phyloP scores from a whole-genome alignment of 306 rosid genomes.

The Adenanthera pavonina region DNA sequence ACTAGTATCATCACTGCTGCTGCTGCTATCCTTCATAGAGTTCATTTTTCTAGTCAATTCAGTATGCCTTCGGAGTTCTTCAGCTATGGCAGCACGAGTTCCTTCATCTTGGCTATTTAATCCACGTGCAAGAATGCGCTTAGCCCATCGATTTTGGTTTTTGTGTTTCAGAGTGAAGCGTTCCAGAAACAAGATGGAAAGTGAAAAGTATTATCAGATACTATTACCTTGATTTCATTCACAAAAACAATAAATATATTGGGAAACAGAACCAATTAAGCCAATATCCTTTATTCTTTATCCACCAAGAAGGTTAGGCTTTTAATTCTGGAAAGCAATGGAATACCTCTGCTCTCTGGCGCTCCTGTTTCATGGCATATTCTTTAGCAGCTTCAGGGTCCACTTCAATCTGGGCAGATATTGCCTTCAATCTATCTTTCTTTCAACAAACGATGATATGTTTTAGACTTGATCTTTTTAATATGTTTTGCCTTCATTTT shows the following conservation, averaged over 20 bases:
- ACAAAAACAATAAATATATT: neutral
- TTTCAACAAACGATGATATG: constrained; percentile 80
- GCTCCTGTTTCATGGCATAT: constrained; percentile 78
- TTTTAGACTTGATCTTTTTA: constrained; percentile 88
- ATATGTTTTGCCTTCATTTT: constrained; percentile 78
- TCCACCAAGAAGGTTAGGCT: neutral
- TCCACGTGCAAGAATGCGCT: constrained; percentile 76
- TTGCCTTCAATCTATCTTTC: constrained; percentile 76
- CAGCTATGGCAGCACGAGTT: constrained; percentile 84
- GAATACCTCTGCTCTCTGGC: constrained; percentile 80
- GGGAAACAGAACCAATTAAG: neutral
- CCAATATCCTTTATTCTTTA: neutral
- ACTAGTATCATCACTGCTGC: constrained; percentile 71
- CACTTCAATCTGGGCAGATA: constrained; percentile 52
- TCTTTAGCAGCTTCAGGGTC: constrained; percentile 89
- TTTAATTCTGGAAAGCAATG: neutral
- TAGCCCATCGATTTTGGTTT: constrained; percentile 70
- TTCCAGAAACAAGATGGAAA: constrained; percentile 61
- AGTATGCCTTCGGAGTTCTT: constrained; percentile 69
- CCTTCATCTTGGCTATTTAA: constrained; percentile 83
- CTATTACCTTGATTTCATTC: neutral
- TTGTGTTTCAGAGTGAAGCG: constrained; percentile 87
- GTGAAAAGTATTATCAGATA: constrained; percentile 29
- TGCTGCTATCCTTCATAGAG: constrained; percentile 65
- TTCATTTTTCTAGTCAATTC: constrained; percentile 82